Base-by-base conservation (phyloP, 352 stramenopile genomes). In the Pythium aristosporum region DNA sequence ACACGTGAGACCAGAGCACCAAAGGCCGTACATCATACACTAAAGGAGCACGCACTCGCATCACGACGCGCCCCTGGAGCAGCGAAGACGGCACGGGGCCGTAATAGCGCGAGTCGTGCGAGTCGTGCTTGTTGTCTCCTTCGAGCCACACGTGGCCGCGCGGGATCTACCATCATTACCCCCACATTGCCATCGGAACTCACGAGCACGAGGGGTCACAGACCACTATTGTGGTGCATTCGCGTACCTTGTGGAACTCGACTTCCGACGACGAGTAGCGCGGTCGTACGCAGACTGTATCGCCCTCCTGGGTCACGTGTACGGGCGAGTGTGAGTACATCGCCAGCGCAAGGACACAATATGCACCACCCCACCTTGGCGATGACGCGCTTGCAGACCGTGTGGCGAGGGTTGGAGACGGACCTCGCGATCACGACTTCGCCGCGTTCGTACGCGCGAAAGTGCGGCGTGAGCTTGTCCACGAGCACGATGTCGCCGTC, bases 71-170 rank as follows among this genome's bases (percentile, higher is more conserved):
- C 34, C 93, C 94, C 61, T 96, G 78, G 44, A 99, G 80, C 15
- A 98, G 71, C 23, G 92, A 79, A 48, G 85, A 81, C n/a, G 96
- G 96, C 44, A 99, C 80, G 1, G 97, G 88, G 18, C 97, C 97
- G 71, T 98, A 99, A 73, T 96, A 92, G 16, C 96, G 79, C 39
- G 93, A 98, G 77, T 99, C 97, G 36, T 89, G 92, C 42, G 92
- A 98, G 79, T 98, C 96, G 60, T 93, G 71, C 37, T 96, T 91
- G 84, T 99, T 99, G 79, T 99, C 97, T 46, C 97, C 97, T 79
- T 99, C 94, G 15, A 99, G 71, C 97, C 97, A 99, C 50, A 98
- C 77, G 68, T 98, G 91, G 34, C 96, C 94, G 56, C 91, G 85
- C 3, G 96, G 96, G 23, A 93, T 82, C 79, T 85, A 69, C 16